Conservation (phyloP, 169 alveolate species). For the Eimeria tenella region DNA sequence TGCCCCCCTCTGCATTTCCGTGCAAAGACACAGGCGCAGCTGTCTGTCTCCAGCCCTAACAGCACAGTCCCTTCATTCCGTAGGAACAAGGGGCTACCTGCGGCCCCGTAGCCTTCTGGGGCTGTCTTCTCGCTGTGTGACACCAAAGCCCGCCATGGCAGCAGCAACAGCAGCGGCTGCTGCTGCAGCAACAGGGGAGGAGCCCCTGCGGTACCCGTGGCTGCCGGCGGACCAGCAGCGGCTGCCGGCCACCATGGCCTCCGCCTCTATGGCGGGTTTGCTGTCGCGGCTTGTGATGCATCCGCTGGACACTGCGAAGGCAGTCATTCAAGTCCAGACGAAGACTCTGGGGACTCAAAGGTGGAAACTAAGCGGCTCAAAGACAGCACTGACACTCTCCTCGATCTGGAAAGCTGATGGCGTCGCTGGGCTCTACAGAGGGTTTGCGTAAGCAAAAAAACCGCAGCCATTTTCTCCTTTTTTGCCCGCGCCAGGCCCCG, state of each 20-base stretch:
- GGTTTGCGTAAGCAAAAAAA: slow-evolving; percentile 61
- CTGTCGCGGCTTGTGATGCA: slow-evolving; percentile 45
- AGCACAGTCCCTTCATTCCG: no score
- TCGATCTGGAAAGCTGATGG: slow-evolving; percentile 49
- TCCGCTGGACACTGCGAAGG: slow-evolving; percentile 79
- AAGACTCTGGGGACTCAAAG: not conserved
- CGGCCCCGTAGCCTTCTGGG: not conserved
- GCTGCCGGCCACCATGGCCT: slow-evolving; percentile 66
- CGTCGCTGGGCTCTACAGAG: slow-evolving; percentile 50
- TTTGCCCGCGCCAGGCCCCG: not conserved
- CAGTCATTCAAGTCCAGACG: slow-evolving; percentile 76
- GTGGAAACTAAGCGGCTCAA: not conserved
- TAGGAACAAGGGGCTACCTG: not conserved
- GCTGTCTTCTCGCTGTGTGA: not conserved
- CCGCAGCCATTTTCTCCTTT: not conserved
- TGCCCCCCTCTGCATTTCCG: not conserved
- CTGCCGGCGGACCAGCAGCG: slow-evolving; percentile 45
- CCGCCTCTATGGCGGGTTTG: slow-evolving; percentile 74
- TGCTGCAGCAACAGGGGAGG: not conserved
- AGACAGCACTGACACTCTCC: slow-evolving; percentile 37
- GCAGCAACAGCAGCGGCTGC: not conserved
- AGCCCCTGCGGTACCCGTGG: slow-evolving; percentile 16
- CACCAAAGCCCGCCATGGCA: not conserved
- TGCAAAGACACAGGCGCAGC: no score
- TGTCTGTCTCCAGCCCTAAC: no score